Percentiles rank a stretch among this genome's conserved stretches.
Evolutionary conservation across 768 basidiomycete species (phyloP).

Genomic region (Lenzites betulinus): DNA sequence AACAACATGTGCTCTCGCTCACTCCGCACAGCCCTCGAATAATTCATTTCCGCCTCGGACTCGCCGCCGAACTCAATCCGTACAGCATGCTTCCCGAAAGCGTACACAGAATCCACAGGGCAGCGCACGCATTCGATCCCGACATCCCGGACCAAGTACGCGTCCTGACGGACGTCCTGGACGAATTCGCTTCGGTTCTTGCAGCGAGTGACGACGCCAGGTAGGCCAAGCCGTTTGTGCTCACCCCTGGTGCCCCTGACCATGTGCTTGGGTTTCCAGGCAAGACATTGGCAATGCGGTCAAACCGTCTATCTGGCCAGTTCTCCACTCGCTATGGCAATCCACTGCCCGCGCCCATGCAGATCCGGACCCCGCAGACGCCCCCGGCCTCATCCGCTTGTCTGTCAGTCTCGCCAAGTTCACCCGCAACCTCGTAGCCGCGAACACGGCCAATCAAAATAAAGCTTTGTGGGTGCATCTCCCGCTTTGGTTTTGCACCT

Average conservation of each 20-base stretch:
- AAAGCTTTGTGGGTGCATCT: constrained; percentile 62
- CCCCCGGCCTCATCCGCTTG: constrained; percentile 29
- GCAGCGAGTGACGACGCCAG: constrained; percentile 45
- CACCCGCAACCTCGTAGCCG: constrained; percentile 84
- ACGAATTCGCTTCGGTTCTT: constrained; percentile 52
- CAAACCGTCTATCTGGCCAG: constrained; percentile 54
- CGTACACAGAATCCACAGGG: constrained; percentile 39
- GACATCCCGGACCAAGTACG: constrained; percentile 25
- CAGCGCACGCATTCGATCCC: constrained; percentile 45
- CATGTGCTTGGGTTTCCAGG: constrained; percentile 28
- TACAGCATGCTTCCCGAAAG: background rate
- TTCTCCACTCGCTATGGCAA: constrained; percentile 59
- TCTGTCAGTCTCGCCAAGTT: constrained; percentile 58
- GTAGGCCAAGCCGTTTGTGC: constrained; percentile 22
- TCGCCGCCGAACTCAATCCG: background rate
- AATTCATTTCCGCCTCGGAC: background rate
- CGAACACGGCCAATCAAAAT: constrained; percentile 68
- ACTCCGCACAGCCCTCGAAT: background rate
- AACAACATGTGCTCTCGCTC: background rate
- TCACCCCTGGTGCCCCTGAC: background rate
- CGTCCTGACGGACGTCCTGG: constrained; percentile 42
- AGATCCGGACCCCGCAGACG: constrained; percentile 50
- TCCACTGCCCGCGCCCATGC: constrained; percentile 27
- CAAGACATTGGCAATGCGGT: constrained; percentile 35
- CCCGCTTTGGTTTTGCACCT: background rate